A percentile compares a stretch with the other conserved stretches of the same genome.
Evolutionary conservation across 2,329 filamentous ascomycete species (phyloP).

Genomic region (Boeremia lycopersici): DNA sequence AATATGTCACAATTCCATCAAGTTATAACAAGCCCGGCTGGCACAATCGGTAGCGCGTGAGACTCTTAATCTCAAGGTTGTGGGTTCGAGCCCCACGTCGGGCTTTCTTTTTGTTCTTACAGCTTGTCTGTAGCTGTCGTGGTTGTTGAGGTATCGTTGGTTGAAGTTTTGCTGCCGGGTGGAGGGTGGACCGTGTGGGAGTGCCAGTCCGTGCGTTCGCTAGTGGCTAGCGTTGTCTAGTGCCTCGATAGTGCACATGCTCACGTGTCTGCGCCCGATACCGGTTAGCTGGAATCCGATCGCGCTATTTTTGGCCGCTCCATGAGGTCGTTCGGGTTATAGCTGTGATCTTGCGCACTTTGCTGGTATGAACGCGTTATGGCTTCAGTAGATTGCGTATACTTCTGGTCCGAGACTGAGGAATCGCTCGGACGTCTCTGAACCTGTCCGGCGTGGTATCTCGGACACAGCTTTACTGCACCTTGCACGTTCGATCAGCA

Average conservation of each 20-base stretch:
- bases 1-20: neutral
- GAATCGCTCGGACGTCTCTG: no score
- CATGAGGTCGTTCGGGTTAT: no score
- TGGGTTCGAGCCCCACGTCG: slow-evolving; percentile 14
- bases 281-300: no score
- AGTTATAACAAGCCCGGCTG: slow-evolving; percentile 4
- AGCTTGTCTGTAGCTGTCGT: neutral
- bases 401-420: no score
- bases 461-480: no score
- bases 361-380: neutral
- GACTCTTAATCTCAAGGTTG: slow-evolving; percentile 16
- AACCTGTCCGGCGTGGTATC: no score
- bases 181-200: neutral
- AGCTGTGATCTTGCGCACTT: no score
- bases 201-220: no score
- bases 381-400: neutral
- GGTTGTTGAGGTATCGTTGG: neutral
- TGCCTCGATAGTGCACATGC: no score
- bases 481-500: no score
- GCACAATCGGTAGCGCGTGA: slow-evolving; percentile 15
- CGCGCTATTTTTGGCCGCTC: neutral
- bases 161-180: neutral
- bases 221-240: no score
- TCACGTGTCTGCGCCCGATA: neutral
- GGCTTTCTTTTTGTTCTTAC: neutral